Percentiles rank a stretch among this genome's conserved stretches.
phyloP scores from a whole-genome alignment of 2,329 filamentous ascomycete species.

The Aureobasidium melanogenum region DNA sequence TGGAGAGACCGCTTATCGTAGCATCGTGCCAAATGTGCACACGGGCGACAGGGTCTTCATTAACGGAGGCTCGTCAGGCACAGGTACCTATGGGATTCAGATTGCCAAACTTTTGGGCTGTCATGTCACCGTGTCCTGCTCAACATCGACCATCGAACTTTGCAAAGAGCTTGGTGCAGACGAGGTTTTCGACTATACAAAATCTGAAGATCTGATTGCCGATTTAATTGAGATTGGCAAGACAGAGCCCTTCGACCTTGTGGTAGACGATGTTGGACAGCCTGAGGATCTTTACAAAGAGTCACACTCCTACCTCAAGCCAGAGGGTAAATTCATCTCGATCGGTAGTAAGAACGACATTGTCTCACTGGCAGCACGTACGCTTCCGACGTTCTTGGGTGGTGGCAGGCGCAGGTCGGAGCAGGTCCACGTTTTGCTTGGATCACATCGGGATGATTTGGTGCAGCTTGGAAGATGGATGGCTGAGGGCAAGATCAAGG shows the following conservation, averaged over 20 bases:
- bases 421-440: constrained; percentile 24
- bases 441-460: constrained; percentile 37
- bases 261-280: constrained; percentile 50
- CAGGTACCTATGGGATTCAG: constrained; percentile 53
- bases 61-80: constrained; percentile 56
- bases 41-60: constrained; percentile 48
- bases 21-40: constrained; percentile 28
- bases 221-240: constrained; percentile 34
- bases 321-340: constrained; percentile 44
- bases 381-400: constrained; percentile 39
- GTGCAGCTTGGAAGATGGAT: constrained; percentile 46
- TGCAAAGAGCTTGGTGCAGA: constrained; percentile 54
- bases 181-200: constrained; percentile 53
- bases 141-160: constrained; percentile 46
- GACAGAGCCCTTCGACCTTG: constrained; percentile 40
- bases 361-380: constrained; percentile 23
- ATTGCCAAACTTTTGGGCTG: constrained; percentile 54
- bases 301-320: constrained; percentile 42
- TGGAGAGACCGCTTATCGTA: constrained; percentile 33
- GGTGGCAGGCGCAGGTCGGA: constrained; percentile 41
- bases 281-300: constrained; percentile 45
- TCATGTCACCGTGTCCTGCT: constrained; percentile 52
- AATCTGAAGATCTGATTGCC: constrained; percentile 36
- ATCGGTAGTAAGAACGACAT: constrained; percentile 35
- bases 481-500: constrained; percentile 48